These are phyloP conservation scores for Balansia obtecta DNA, from an alignment of 2,329 filamentous ascomycete genomes.

Conservation along the genomic window DNA sequence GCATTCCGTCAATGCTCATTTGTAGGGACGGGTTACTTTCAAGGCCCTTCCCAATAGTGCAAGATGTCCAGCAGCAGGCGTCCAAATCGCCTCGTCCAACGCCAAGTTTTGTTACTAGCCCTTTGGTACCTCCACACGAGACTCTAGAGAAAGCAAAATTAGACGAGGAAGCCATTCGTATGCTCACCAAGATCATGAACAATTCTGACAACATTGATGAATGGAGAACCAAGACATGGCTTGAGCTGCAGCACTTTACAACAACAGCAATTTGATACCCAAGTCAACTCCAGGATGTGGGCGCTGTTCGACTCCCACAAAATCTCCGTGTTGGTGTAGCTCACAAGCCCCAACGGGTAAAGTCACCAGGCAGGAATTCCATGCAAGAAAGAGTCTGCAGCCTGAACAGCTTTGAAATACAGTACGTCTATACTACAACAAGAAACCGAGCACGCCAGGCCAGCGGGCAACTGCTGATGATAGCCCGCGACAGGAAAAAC, in stretches of 20 bases:
- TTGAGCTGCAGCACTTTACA: slow-evolving; percentile 16
- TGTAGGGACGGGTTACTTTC: slow-evolving; percentile 37
- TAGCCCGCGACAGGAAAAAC: neutral
- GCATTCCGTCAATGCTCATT: slow-evolving; percentile 51
- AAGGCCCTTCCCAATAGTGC: slow-evolving; percentile 26
- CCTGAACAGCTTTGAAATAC: too few relatives aligned
- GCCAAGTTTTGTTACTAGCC: slow-evolving; percentile 22
- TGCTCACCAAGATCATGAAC: slow-evolving; percentile 28
- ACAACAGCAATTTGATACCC: slow-evolving; percentile 7
- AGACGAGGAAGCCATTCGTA: slow-evolving; percentile 29
- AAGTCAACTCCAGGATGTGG: neutral
- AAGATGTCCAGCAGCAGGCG: slow-evolving; percentile 33
- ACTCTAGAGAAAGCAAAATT: slow-evolving; percentile 32
- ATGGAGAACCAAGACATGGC: slow-evolving; percentile 25
- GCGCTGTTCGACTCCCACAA: neutral
- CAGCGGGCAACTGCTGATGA: neutral
- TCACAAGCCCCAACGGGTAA: too few relatives aligned
- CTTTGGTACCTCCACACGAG: slow-evolving; percentile 35
- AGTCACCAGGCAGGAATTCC: too few relatives aligned
- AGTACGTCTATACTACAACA: neutral
- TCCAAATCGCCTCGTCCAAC: slow-evolving; percentile 22
- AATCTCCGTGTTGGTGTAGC: neutral
- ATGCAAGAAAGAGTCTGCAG: too few relatives aligned
- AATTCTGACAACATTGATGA: slow-evolving; percentile 23
- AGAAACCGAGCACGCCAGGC: neutral